phyloP scores from a whole-genome alignment of 164 flowering plant genomes.

The Nymphaea thermarum region DNA sequence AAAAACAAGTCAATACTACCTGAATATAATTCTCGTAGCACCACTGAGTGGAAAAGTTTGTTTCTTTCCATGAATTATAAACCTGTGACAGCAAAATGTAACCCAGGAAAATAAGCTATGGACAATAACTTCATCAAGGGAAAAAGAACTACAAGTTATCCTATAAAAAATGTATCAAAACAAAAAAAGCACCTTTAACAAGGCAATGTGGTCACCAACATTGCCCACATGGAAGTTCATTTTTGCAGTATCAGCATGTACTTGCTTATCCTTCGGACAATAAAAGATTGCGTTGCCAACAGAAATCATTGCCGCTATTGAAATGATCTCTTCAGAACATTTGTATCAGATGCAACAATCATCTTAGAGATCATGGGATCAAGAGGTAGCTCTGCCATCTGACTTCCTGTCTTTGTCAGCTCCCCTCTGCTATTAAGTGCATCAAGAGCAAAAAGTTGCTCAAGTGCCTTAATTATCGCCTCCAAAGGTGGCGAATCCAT shows the following conservation, averaged over 20 bases:
- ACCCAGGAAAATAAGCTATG: not conserved
- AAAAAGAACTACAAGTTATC: not conserved
- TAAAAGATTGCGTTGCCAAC: slow-evolving; percentile 91
- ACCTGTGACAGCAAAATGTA: slow-evolving; percentile 29
- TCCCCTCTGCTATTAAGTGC: slow-evolving; percentile 87
- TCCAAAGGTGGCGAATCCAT: slow-evolving; percentile 97
- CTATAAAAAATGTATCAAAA: not conserved
- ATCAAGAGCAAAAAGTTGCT: slow-evolving; percentile 69
- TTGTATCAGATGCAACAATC: slow-evolving; percentile 88
- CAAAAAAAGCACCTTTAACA: slow-evolving; percentile 55
- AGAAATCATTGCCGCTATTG: slow-evolving; percentile 94
- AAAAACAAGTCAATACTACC: slow-evolving; percentile 21
- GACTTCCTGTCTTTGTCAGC: slow-evolving; percentile 77
- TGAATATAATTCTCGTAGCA: slow-evolving; percentile 96
- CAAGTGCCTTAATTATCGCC: slow-evolving; percentile 78
- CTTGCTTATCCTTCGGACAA: slow-evolving; percentile 97
- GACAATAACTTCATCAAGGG: not conserved
- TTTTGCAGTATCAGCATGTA: slow-evolving; percentile 96
- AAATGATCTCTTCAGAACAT: slow-evolving; percentile 85
- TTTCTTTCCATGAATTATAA: slow-evolving; percentile 81
- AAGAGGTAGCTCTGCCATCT: slow-evolving; percentile 96
- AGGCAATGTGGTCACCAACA: slow-evolving; percentile 96
- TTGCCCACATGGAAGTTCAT: slow-evolving; percentile 90
- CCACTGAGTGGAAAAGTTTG: slow-evolving; percentile 93
- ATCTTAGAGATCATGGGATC: slow-evolving; percentile 96